Percentiles rank a stretch among this genome's conserved stretches.
phyloP scores from a whole-genome alignment of 352 stramenopile genomes.

The Hyaloperonospora arabidopsidis region DNA sequence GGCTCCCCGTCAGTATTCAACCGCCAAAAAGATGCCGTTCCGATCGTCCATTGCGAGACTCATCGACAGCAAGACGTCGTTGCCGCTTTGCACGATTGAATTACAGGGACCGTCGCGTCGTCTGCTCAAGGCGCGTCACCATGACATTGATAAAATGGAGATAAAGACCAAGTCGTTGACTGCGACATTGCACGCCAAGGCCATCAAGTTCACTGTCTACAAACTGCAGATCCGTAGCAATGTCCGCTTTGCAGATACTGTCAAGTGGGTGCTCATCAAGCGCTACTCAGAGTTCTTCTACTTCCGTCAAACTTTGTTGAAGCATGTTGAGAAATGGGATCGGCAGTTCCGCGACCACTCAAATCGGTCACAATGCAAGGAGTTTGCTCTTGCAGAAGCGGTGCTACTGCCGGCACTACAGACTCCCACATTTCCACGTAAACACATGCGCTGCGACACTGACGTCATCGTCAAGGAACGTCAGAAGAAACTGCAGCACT shows the following conservation, averaged over 20 bases:
- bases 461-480: constrained; percentile 45
- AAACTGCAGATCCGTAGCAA: constrained; percentile 48
- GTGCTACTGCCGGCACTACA: constrained; percentile 35
- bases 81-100: constrained; percentile 16
- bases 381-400: constrained; percentile 39
- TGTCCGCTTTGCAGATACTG: constrained; percentile 15
- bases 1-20: constrained; percentile 18
- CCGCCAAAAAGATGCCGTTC: constrained; percentile 12
- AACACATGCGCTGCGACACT: constrained; percentile 55
- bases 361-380: constrained; percentile 29
- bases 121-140: constrained; percentile 39
- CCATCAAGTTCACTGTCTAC: constrained; percentile 58
- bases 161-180: constrained; percentile 40
- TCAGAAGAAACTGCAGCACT: constrained; percentile 36
- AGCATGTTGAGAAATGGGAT: constrained; percentile 44
- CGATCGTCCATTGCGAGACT: constrained; percentile 13
- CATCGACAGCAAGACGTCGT: constrained; percentile 11
- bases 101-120: constrained; percentile 29
- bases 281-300: constrained; percentile 62
- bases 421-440: constrained; percentile 43
- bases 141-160: constrained; percentile 44
- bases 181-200: constrained; percentile 29
- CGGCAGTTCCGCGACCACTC: constrained; percentile 19
- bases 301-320: constrained; percentile 42
- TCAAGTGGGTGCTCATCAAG: constrained; percentile 48